A percentile compares a stretch with the other conserved stretches of the same genome.
phyloP scores from a whole-genome alignment of 2,329 filamentous ascomycete genomes.

The Ceratocystis albifundus region DNA sequence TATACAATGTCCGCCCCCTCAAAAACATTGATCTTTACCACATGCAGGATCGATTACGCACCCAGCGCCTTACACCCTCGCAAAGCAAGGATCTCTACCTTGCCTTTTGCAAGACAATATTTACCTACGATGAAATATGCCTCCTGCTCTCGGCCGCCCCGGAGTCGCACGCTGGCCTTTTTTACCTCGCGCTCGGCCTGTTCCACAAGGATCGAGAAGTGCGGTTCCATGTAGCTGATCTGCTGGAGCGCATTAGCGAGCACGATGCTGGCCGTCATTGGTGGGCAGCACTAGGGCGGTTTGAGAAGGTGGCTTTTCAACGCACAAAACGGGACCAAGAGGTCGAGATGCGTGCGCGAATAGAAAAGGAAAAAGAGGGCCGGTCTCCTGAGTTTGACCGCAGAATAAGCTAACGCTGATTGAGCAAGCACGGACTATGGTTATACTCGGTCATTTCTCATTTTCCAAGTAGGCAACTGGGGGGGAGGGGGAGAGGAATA shows the following conservation, averaged over 20 bases:
- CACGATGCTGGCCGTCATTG: slow-evolving; percentile 91
- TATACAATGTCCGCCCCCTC: slow-evolving; percentile 55
- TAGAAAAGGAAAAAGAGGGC: slow-evolving; percentile 35
- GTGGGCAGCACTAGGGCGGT: slow-evolving; percentile 76
- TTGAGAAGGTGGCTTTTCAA: slow-evolving; percentile 76
- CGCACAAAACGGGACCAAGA: slow-evolving; percentile 60
- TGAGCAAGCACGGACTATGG: not conserved
- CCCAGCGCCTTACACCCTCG: slow-evolving; percentile 62
- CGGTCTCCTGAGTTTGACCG: slow-evolving; percentile 35
- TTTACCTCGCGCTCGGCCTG: slow-evolving; percentile 79
- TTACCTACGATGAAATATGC: slow-evolving; percentile 74
- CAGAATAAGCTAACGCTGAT: slow-evolving; percentile 37
- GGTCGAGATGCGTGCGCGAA: slow-evolving; percentile 38
- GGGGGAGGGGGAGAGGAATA: too few species aligned
- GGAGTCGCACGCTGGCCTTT: slow-evolving; percentile 76
- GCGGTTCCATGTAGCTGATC: slow-evolving; percentile 60
- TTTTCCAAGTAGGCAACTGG: not conserved
- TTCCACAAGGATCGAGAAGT: slow-evolving; percentile 83
- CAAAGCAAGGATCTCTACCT: slow-evolving; percentile 79
- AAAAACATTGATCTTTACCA: slow-evolving; percentile 81
- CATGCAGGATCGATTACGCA: slow-evolving; percentile 80
- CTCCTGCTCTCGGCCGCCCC: slow-evolving; percentile 72
- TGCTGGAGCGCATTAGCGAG: slow-evolving; percentile 69
- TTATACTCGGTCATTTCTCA: not conserved
- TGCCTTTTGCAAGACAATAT: slow-evolving; percentile 61